phyloP scores from a whole-genome alignment of 257 asterid genomes.

The Nicotiana benthamiana region DNA sequence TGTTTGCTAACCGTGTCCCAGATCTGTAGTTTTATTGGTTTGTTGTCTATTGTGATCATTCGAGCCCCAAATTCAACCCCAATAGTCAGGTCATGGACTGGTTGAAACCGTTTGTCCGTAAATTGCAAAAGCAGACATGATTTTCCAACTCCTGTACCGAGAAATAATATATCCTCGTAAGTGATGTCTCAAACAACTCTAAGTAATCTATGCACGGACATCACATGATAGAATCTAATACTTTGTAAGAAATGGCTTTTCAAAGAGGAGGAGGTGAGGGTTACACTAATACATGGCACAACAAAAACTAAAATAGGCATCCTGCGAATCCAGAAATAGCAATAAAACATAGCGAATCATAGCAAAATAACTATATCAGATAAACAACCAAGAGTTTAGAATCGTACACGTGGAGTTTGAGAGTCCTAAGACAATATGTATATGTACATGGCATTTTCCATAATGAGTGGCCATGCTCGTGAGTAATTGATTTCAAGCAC shows the following conservation, averaged over 20 bases:
- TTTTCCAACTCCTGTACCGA: conserved; percentile 66
- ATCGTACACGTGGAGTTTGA: no score
- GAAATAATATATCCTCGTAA: not conserved
- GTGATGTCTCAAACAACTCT: not conserved
- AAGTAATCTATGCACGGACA: not conserved
- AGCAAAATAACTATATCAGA: no score
- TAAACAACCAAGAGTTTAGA: no score
- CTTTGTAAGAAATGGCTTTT: not conserved
- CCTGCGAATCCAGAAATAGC: no score
- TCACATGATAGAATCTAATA: not conserved
- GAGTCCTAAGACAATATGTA: no score
- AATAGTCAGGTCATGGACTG: conserved; percentile 73
- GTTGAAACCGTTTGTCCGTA: conserved; percentile 76
- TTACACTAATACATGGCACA: not conserved
- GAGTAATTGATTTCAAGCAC: no score
- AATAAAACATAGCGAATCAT: no score
- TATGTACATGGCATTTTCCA: no score
- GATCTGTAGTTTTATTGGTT: conserved; percentile 63
- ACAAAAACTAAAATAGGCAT: not conserved
- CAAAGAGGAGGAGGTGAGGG: not conserved
- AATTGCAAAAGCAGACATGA: conserved; percentile 78
- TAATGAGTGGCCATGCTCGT: no score
- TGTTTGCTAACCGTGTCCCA: conserved; percentile 70
- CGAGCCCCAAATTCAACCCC: conserved; percentile 78
- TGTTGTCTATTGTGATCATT: conserved; percentile 59